phyloP scores from a whole-genome alignment of 176 grass and related monocot genomes.

The Chloris gayana region DNA sequence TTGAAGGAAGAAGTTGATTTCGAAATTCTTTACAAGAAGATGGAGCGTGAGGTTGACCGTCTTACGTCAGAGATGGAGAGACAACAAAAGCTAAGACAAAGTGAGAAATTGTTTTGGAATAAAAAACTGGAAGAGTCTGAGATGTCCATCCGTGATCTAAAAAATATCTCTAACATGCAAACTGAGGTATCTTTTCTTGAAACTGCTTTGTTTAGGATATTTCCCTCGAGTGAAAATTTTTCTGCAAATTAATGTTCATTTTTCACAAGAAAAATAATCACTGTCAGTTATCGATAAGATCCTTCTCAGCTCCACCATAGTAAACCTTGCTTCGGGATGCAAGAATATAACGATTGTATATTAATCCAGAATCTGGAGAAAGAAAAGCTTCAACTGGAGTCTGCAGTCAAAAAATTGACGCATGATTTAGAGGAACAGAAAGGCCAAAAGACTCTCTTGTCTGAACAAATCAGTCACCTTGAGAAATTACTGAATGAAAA shows the following conservation, averaged over 20 bases:
- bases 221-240: not conserved
- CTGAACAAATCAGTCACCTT: conserved; percentile 57
- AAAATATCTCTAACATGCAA: conserved; percentile 46
- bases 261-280: not conserved
- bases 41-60: conserved; percentile 80
- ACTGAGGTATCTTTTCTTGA: conserved; percentile 65
- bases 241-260: conserved; percentile 1
- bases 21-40: conserved; percentile 79
- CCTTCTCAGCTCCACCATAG: conserved; percentile 18
- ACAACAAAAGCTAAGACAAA: conserved; percentile 68
- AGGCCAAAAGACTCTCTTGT: conserved; percentile 61
- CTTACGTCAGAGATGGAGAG: conserved; percentile 95
- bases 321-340: conserved; percentile 12
- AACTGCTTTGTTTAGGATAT: conserved; percentile 31
- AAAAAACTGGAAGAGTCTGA: conserved; percentile 68
- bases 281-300: not conserved
- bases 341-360: conserved; percentile 40
- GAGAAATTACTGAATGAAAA: conserved; percentile 62
- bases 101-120: conserved; percentile 70
- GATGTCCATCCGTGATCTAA: conserved; percentile 57
- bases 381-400: conserved; percentile 64
- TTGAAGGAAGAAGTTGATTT: conserved; percentile 97
- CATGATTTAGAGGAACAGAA: conserved; percentile 60
- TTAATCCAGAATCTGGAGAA: conserved; percentile 72
- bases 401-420: conserved; percentile 48